Evolutionary conservation across 2,329 filamentous ascomycete genomes (phyloP).

Genomic region (Lachnellula cervina): DNA sequence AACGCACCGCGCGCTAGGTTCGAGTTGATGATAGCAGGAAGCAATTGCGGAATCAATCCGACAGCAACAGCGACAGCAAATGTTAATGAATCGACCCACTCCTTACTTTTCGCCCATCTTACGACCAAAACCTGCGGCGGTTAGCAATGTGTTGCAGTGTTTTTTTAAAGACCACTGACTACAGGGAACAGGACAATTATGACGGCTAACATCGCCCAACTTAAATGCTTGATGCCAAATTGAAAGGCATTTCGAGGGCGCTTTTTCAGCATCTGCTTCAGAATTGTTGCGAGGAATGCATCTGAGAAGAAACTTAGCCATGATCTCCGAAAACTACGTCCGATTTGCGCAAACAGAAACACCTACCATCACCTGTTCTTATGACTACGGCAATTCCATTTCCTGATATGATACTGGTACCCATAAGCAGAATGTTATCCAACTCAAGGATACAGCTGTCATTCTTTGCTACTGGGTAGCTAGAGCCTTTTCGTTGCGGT

Average conservation of each 20-base stretch:
- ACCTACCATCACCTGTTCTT: constrained; percentile 4
- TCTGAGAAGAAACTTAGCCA: background rate
- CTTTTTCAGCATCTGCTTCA: constrained; percentile 8
- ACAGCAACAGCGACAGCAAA: constrained; percentile 7
- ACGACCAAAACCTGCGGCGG: background rate
- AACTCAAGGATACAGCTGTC: background rate
- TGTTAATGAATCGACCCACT: constrained; percentile 1
- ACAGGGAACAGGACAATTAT: background rate
- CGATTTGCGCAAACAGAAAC: background rate
- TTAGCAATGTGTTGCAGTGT: too few species aligned
- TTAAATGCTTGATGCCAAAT: constrained; percentile 1
- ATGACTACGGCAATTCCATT: constrained; percentile 6
- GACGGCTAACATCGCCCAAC: constrained; percentile 4
- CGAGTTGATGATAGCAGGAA: constrained; percentile 9
- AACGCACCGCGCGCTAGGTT: constrained; percentile 3
- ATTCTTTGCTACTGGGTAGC: background rate
- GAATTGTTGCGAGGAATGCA: constrained; percentile 9
- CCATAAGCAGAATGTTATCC: constrained; percentile 4
- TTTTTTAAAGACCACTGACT: background rate
- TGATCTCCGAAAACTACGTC: background rate
- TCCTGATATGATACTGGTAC: constrained; percentile 5
- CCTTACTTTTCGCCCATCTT: background rate
- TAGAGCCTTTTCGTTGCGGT: constrained; percentile 2
- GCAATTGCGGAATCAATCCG: constrained; percentile 7
- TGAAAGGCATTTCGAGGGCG: constrained; percentile 6